Evolutionary conservation across 139 green algal genomes (phyloP), one percentile per base, ranked within the genome.

Genomic region (Pseudopediastrum boryanum): DNA sequence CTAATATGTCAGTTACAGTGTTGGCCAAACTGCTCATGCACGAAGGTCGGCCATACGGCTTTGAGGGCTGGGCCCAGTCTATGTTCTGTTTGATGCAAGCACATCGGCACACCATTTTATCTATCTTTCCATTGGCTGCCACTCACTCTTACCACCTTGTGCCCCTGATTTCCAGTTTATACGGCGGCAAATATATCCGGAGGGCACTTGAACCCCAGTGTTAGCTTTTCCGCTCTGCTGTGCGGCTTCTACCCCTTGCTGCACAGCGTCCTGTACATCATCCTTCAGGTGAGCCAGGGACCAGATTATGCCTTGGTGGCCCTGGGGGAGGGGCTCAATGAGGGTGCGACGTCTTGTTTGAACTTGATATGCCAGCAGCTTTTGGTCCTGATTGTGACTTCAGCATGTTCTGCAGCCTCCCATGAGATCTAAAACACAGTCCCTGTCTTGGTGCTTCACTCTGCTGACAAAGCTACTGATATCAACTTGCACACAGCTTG

Each of bases 171-270:
- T 9, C 23, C 69, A 77, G 69, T 78, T 33, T 78, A 78, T 29
- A 59, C 71, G n/a, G 71, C 71, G 21, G 71, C 71, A 54, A 78
- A 78, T 23, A 78, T 78, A 13, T 78, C 71, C n/a, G 71, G 71
- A 23, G 71, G 71, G 19, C 71, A 78, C 38, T 27, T 78, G 4
- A 78, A 78, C 42, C 71, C 71, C 51, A 56, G 54, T 6, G 74
- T 80, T 21, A 80, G 59, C 0, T 43, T 80, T 33, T 63, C 36
- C 29, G 63, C 74, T 16, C 61, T 80, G 10, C n/a, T 61, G 2
- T 80, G 74, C 43, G 74, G 74, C 41, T 83, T 83, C 77, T 83
- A 83, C 77, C 77, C 77, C 27, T n/a, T 81, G 16, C 2, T 83
- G 4, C 77, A 83, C 54, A 58, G 29, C 41, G 12, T 78, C 46